Percentiles rank a stretch among this genome's conserved stretches.
phyloP scores from a whole-genome alignment of 176 grass and related monocot genomes.

The Avena eriantha region DNA sequence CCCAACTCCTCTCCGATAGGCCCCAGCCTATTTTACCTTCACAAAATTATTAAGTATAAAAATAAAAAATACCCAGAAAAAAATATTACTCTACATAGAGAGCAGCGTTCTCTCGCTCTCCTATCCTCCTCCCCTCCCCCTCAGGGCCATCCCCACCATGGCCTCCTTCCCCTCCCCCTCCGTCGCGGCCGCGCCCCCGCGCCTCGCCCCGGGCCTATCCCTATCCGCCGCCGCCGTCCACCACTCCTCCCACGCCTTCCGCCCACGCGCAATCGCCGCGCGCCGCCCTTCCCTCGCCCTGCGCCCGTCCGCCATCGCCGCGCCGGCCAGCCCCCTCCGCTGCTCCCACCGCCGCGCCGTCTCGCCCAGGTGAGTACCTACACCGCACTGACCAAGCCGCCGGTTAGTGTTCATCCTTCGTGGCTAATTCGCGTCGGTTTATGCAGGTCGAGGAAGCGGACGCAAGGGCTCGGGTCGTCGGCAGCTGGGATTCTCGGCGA shows the following conservation, averaged over 20 bases:
- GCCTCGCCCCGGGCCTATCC: conserved; percentile 42
- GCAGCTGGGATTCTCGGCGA: conserved; percentile 3
- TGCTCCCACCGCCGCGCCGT: conserved; percentile 40
- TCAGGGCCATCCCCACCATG: conserved; percentile 47
- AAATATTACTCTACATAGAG: neutral
- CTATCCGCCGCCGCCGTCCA: conserved; percentile 38
- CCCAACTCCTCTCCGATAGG: neutral
- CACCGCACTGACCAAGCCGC: no score
- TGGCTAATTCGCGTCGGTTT: conserved; percentile 31
- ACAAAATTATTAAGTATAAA: conserved; percentile 41
- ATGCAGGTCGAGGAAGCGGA: conserved; percentile 51
- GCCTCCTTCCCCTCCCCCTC: conserved; percentile 52
- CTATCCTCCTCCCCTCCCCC: conserved; percentile 39
- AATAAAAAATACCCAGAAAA: neutral
- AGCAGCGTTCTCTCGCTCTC: conserved; percentile 32
- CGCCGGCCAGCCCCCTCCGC: conserved; percentile 41
- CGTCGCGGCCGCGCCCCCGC: conserved; percentile 44
- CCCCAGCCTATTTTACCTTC: conserved; percentile 32
- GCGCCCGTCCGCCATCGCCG: conserved; percentile 22
- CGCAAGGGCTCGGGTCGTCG: neutral
- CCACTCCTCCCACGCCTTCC: conserved; percentile 32
- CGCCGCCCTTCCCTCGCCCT: conserved; percentile 17
- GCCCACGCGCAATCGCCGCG: neutral
- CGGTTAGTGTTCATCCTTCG: neutral
- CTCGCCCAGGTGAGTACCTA: conserved; percentile 30